Evolutionary conservation across 2,329 filamentous ascomycete species (phyloP).

Genomic region (Pseudopithomyces maydicus): DNA sequence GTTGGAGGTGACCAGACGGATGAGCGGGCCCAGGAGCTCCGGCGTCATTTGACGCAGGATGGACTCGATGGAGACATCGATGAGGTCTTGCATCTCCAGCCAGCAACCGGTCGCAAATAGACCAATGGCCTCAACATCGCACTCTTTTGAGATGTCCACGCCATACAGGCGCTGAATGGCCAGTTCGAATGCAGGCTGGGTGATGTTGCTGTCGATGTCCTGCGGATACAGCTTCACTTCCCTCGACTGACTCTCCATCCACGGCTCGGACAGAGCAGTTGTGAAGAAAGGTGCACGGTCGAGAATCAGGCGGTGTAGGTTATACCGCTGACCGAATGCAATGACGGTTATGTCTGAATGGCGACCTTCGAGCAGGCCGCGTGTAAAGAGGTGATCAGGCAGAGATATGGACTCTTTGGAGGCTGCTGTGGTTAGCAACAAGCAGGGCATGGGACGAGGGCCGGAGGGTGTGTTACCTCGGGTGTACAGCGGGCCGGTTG

Average conservation of each 20-base stretch:
- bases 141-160: conserved; percentile 53
- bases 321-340: conserved; percentile 59
- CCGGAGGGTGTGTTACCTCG: conserved; percentile 26
- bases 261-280: conserved; percentile 60
- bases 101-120: conserved; percentile 63
- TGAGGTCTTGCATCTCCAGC: conserved; percentile 63
- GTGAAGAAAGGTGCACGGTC: conserved; percentile 63
- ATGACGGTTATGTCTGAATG: conserved; percentile 61
- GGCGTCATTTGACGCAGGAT: conserved; percentile 62
- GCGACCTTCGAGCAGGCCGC: conserved; percentile 56
- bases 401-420: conserved; percentile 49
- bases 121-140: conserved; percentile 58
- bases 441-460: not conserved
- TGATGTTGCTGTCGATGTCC: conserved; percentile 60
- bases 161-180: conserved; percentile 61
- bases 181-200: conserved; percentile 58
- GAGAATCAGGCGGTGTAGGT: conserved; percentile 59
- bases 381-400: conserved; percentile 57
- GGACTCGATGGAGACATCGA: conserved; percentile 59
- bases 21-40: conserved; percentile 54
- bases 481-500: conserved; percentile 40
- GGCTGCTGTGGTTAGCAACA: conserved; percentile 27
- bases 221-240: conserved; percentile 60
- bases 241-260: conserved; percentile 58
- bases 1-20: conserved; percentile 59